Conservation (phyloP, 495 filamentous ascomycete species). For the Darksidea phi region DNA sequence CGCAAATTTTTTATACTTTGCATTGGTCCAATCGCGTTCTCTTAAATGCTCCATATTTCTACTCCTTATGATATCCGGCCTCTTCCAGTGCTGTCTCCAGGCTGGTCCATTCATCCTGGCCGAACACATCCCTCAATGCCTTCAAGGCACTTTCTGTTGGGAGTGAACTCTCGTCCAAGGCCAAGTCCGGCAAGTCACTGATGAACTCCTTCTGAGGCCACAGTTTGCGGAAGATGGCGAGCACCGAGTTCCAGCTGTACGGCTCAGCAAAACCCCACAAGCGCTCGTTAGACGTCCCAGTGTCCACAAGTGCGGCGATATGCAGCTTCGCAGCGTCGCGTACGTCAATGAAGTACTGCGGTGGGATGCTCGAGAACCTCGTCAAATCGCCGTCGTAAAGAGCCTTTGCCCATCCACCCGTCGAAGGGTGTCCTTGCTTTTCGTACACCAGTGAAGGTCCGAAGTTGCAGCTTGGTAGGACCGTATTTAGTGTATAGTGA, state of each 20-base stretch:
- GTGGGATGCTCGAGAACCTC: not conserved
- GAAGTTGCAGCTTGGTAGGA: conserved; percentile 50
- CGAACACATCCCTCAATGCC: no score
- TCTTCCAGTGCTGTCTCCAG: no score
- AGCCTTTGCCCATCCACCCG: conserved; percentile 3
- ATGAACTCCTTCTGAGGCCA: conserved; percentile 14
- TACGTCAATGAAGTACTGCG: conserved; percentile 26
- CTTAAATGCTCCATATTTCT: no score
- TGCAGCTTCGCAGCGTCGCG: conserved; percentile 24
- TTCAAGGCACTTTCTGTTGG: no score
- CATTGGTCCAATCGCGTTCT: no score
- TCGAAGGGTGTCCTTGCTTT: conserved; percentile 9
- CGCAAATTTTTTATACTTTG: no score
- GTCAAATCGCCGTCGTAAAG: conserved; percentile 9
- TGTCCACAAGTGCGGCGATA: conserved; percentile 22
- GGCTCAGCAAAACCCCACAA: conserved; percentile 18
- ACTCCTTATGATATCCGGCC: no score
- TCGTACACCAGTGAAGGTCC: conserved; percentile 5
- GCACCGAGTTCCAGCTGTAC: conserved; percentile 18
- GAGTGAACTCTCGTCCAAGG: no score
- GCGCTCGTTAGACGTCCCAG: conserved; percentile 24
- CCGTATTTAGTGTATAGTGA: conserved; percentile 49
- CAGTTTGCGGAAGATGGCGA: conserved; percentile 18
- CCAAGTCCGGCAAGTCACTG: no score
- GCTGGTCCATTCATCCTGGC: no score